phyloP scores from a whole-genome alignment of 305 asterid species.

The Caryopteris hybrid region DNA sequence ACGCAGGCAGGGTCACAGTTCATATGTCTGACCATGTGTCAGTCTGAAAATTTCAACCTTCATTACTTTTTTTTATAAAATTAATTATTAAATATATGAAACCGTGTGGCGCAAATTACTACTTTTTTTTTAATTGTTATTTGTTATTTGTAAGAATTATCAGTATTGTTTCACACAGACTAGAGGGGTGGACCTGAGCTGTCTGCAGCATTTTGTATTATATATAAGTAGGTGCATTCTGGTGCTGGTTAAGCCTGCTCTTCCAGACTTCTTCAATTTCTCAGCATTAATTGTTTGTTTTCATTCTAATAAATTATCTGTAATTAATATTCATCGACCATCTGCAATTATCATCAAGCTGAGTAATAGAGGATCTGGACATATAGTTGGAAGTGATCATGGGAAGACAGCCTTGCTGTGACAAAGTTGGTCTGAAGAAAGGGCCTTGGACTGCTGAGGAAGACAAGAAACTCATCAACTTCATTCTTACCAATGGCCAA shows the following conservation, averaged over 20 bases:
- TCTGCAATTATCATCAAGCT: no score
- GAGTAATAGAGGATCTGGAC: no score
- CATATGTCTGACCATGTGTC: neutral
- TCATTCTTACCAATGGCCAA: slow-evolving; percentile 75
- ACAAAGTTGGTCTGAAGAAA: slow-evolving; percentile 72
- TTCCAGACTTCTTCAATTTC: no score
- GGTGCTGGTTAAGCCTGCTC: slow-evolving; percentile 13
- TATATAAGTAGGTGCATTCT: slow-evolving; percentile 17
- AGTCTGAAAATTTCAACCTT: slow-evolving; percentile 8
- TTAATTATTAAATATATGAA: neutral
- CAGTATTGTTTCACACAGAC: no score
- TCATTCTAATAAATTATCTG: no score
- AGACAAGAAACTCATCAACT: slow-evolving; percentile 58
- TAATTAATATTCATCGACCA: no score
- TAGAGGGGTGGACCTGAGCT: slow-evolving; percentile 21
- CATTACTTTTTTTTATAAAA: no score
- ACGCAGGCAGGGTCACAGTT: slow-evolving; percentile 7
- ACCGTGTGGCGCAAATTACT: neutral
- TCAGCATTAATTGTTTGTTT: no score
- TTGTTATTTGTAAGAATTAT: no score
- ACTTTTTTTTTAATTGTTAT: no score
- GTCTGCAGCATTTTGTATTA: neutral
- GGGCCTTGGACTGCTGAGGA: slow-evolving; percentile 88
- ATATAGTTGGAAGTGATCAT: no score
- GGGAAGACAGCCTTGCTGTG: slow-evolving; percentile 90